Evolutionary conservation across 345 rosid genomes (phyloP), one percentile per base, ranked within the genome.

Genomic region (Linum trigynum): DNA sequence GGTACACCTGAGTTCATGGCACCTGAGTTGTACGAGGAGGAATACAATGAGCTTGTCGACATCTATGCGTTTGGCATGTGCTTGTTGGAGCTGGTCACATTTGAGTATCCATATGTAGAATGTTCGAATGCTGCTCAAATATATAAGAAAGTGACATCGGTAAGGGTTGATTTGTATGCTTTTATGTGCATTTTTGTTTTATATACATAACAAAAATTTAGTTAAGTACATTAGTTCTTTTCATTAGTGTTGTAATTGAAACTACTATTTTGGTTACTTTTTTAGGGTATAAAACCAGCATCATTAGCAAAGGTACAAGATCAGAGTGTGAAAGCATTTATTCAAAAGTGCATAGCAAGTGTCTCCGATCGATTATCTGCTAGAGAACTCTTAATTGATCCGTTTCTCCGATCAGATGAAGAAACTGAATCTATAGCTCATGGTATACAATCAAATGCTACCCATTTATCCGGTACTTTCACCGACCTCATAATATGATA

Each of bases 1-100:
- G 97, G 97, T 59, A 91, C 97, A 1, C 97, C 96, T 3, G 97
- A 91, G 66, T 91, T 82, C 67, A 88, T 91, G 97, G 97, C 97
- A 2, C 97, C 97, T 1, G 97, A 91, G 84, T 81, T 91, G 0
- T 91, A 88, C 39, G 94, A 91, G 2, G 97, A 88, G 76, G 76
- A 80, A 59, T 91, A 88, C 76, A 91, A 96, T 0, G 97, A 91
- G 73, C 61, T 75, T 39, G 87, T 91, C 23, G 97, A 91, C 71
- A 83, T 91, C 5, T 91, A 91, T 80, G 85, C 96, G 2, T 88
- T 85, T 59, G 97, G 97, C 7, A 81, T 88, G 97, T 88, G 96
- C 64, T 85, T 88, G 17, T 73, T 86, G 11, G 97, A 91, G 82
- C 86, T 91, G 82, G 96, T 84, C 38, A 77, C 90, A 3, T 65